phyloP scores from a whole-genome alignment of 148 eudicot genomes.

The Cornus florida region DNA sequence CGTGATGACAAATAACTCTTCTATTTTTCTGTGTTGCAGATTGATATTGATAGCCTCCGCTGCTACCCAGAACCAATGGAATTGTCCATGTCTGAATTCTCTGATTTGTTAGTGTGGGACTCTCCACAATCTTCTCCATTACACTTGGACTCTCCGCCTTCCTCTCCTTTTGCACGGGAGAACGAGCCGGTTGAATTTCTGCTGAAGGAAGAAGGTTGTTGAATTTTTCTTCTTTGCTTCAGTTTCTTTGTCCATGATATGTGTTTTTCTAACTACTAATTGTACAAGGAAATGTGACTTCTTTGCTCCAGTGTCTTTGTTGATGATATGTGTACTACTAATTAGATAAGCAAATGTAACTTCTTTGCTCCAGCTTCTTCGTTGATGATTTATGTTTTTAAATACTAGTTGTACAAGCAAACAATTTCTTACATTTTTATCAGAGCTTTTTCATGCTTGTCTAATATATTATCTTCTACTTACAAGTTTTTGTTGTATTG shows the following conservation, averaged over 20 bases:
- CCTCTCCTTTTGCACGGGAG: slow-evolving; percentile 23
- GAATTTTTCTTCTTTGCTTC: neutral
- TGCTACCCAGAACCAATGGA: slow-evolving; percentile 17
- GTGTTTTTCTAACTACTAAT: neutral
- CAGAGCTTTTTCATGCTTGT: too few relatives aligned
- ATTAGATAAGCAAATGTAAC: too few relatives aligned
- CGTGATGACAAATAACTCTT: neutral
- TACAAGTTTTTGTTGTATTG: too few relatives aligned
- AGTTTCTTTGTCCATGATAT: neutral
- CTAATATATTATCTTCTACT: too few relatives aligned
- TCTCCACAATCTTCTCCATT: slow-evolving; percentile 29
- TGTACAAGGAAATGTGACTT: neutral
- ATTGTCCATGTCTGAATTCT: slow-evolving; percentile 14
- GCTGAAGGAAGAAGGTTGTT: slow-evolving; percentile 24
- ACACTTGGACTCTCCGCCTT: slow-evolving; percentile 22
- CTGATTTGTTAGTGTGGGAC: slow-evolving; percentile 21
- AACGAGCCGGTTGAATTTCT: slow-evolving; percentile 25
- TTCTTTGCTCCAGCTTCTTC: too few relatives aligned
- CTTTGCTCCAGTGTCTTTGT: too few relatives aligned
- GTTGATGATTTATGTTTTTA: too few relatives aligned
- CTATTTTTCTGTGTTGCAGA: slow-evolving; percentile 13
- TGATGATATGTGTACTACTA: too few relatives aligned
- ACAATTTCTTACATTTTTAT: too few relatives aligned
- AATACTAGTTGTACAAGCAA: too few relatives aligned
- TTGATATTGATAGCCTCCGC: slow-evolving; percentile 15